phyloP scores from a whole-genome alignment of 2,329 filamentous ascomycete genomes.

The Fusarium sp. region DNA sequence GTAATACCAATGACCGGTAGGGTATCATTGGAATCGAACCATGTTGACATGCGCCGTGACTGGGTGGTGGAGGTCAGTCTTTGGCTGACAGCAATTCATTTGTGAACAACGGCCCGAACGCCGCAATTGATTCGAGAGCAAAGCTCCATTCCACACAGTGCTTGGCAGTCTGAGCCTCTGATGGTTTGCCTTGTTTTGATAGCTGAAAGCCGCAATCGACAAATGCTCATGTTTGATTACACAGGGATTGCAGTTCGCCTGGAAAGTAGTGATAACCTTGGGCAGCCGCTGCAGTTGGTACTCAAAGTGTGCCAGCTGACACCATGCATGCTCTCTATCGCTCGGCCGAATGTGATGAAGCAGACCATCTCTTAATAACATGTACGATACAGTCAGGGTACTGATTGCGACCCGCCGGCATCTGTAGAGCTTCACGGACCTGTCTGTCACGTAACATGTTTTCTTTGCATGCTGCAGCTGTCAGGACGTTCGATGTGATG shows the following conservation, averaged over 20 bases:
- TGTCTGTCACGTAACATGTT: conserved; percentile 3
- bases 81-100: conserved; percentile 23
- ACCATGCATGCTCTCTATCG: conserved; percentile 38
- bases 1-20: conserved; percentile 22
- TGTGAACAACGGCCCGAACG: conserved; percentile 34
- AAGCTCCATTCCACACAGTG: conserved; percentile 30
- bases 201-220: conserved; percentile 15
- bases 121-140: conserved; percentile 15
- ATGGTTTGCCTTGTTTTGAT: background rate
- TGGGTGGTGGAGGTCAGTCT: conserved; percentile 30
- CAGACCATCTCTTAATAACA: background rate
- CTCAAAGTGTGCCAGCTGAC: conserved; percentile 10
- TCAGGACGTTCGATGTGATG: conserved; percentile 10
- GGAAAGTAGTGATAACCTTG: conserved; percentile 5
- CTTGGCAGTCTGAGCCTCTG: background rate
- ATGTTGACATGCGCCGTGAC: conserved; percentile 35
- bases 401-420: background rate
- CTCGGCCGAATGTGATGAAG: conserved; percentile 5
- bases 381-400: conserved; percentile 5
- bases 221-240: conserved; percentile 15
- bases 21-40: conserved; percentile 38
- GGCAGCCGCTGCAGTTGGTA: conserved; percentile 3
- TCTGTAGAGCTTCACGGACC: background rate
- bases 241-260: conserved; percentile 17
- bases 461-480: conserved; percentile 6